Conservation (phyloP, 352 stramenopile genomes). For the Hyaloperonospora brassicae region DNA sequence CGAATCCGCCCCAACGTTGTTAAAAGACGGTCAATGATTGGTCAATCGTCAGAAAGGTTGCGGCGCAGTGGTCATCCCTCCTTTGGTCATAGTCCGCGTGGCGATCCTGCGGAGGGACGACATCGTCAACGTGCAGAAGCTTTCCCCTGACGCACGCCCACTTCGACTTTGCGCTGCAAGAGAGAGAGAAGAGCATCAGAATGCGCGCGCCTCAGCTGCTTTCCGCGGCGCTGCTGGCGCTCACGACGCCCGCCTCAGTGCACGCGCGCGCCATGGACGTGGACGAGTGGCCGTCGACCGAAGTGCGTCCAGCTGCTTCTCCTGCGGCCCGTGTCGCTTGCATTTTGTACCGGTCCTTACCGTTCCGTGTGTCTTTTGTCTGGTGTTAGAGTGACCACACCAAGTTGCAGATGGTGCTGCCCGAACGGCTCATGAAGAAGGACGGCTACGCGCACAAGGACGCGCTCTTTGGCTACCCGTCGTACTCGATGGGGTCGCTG, state of each 20-base stretch:
- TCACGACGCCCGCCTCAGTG: constrained; percentile 13
- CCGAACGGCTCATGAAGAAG: constrained; percentile 83
- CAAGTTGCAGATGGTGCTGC: constrained; percentile 85
- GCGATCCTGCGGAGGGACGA: no score
- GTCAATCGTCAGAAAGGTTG: no score
- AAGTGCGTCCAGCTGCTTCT: constrained; percentile 33
- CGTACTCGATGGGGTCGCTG: constrained; percentile 85
- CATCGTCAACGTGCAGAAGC: no score
- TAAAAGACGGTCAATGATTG: no score
- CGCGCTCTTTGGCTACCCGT: constrained; percentile 93
- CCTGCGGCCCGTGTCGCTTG: not conserved
- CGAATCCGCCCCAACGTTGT: no score
- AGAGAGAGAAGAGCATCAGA: no score
- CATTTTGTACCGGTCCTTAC: constrained; percentile 7
- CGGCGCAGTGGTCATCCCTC: no score
- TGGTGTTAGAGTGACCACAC: constrained; percentile 67
- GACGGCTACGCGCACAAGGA: constrained; percentile 94
- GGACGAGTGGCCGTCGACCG: constrained; percentile 72
- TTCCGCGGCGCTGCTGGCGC: constrained; percentile 19
- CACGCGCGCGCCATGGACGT: constrained; percentile 58
- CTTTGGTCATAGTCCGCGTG: no score
- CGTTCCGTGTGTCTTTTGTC: constrained; percentile 1
- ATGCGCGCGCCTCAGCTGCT: not conserved
- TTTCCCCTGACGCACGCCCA: no score
- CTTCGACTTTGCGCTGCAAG: no score